Evolutionary conservation across 2,329 filamentous ascomycete species (phyloP).

Genomic region (Colletotrichum nymphaeae): DNA sequence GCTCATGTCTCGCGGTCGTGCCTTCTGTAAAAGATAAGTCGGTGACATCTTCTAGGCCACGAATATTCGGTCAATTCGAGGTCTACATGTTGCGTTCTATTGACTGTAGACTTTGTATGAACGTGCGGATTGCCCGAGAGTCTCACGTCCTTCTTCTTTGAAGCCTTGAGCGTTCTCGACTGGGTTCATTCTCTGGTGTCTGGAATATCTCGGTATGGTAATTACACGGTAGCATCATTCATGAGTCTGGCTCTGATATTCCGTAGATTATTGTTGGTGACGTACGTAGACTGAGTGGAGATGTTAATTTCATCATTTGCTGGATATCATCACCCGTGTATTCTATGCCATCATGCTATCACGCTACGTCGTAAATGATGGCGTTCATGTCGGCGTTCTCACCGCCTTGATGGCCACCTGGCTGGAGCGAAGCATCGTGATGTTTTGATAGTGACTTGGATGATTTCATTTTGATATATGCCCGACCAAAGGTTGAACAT

Average conservation of each 20-base stretch:
- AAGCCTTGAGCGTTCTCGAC: not conserved
- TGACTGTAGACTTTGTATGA: not conserved
- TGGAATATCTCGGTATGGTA: not conserved
- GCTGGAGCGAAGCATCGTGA: no score
- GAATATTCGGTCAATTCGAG: not conserved
- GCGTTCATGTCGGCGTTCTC: no score
- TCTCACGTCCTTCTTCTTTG: accelerated
- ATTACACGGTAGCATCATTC: not conserved
- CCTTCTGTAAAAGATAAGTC: not conserved
- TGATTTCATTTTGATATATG: no score
- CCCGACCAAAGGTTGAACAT: not conserved
- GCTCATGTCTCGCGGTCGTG: not conserved
- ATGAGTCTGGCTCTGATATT: not conserved
- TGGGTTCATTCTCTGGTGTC: accelerated
- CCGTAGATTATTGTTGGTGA: not conserved
- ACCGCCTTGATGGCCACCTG: no score
- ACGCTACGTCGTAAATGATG: no score
- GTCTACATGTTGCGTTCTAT: not conserved
- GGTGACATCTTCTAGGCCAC: not conserved
- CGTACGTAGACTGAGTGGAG: not conserved
- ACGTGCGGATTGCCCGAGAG: not conserved
- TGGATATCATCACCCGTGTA: not conserved
- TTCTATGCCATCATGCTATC: not conserved
- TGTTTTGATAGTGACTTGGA: no score
- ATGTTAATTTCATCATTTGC: not conserved